phyloP scores from a whole-genome alignment of 2,329 filamentous ascomycete species.

The Colletotrichum trifolii region DNA sequence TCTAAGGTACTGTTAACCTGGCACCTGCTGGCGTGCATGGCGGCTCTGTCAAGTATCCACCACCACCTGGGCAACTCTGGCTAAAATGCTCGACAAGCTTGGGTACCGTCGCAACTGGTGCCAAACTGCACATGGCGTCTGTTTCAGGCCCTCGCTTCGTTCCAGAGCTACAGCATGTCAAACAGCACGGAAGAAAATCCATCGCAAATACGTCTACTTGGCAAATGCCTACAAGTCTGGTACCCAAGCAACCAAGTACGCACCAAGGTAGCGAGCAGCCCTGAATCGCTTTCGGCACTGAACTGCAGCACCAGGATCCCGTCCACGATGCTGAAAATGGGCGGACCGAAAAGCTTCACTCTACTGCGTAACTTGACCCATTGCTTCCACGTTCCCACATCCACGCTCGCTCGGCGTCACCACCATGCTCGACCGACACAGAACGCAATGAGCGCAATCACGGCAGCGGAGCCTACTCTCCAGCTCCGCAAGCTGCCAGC shows the following conservation, averaged over 20 bases:
- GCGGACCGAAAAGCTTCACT: no score
- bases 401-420: no score
- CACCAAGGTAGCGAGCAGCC: no score
- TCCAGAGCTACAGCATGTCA: slow-evolving; percentile 21
- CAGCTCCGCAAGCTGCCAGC: not conserved
- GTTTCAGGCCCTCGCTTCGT: slow-evolving; percentile 33
- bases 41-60: slow-evolving; percentile 21
- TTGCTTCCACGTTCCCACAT: no score
- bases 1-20: not conserved
- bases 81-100: slow-evolving; percentile 5
- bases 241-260: no score
- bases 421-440: not conserved
- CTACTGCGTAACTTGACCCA: no score
- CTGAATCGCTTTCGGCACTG: no score
- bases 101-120: slow-evolving; percentile 3
- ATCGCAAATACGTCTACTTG: not conserved
- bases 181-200: slow-evolving; percentile 1
- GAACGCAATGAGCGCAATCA: not conserved
- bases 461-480: not conserved
- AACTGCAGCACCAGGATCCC: no score
- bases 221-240: no score
- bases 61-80: no score
- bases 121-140: slow-evolving; percentile 23
- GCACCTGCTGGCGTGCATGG: slow-evolving; percentile 16
- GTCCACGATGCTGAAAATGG: no score